Conservation (phyloP, 192 early-diverging fungal genomes). For the Gryganskiella cystojenkinii region DNA sequence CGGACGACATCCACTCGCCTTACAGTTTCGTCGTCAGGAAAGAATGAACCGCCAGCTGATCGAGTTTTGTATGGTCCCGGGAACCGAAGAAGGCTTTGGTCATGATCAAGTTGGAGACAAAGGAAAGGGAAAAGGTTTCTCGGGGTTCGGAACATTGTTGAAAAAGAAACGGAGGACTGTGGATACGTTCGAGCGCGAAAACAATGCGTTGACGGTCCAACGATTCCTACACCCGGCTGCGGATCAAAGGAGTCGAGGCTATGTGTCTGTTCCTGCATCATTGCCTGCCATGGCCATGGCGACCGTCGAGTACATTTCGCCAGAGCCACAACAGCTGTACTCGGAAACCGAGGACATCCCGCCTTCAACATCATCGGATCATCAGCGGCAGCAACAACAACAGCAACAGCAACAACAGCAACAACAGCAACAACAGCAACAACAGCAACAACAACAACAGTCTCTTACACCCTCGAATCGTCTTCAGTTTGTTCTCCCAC, state of each 20-base stretch:
- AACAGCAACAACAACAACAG: not conserved
- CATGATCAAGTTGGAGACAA: not conserved
- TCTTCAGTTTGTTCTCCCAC: constrained; percentile 31
- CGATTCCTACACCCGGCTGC: constrained; percentile 34
- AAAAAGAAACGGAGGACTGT: not conserved
- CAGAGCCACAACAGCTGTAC: not conserved
- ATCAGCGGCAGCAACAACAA: not conserved
- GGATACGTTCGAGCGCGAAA: constrained; percentile 10
- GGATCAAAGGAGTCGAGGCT: constrained; percentile 7
- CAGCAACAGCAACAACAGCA: not conserved
- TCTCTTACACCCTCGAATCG: constrained; percentile 20
- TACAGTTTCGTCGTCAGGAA: constrained; percentile 41
- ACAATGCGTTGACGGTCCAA: constrained; percentile 17
- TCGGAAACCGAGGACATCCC: not conserved
- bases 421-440: not conserved
- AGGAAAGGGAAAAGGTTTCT: not conserved
- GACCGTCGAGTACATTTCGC: not conserved
- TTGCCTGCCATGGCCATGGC: not conserved
- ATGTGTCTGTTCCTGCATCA: constrained; percentile 5
- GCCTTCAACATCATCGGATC: not conserved
- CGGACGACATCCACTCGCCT: constrained; percentile 25
- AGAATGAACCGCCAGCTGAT: constrained; percentile 36
- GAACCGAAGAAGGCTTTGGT: not conserved
- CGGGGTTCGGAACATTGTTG: not conserved
- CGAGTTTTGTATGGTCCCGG: constrained; percentile 45